These are phyloP conservation scores for Ulota crispa DNA, from an alignment of 225 moss, liverwort and hornwort species.

Conservation along the genomic window DNA sequence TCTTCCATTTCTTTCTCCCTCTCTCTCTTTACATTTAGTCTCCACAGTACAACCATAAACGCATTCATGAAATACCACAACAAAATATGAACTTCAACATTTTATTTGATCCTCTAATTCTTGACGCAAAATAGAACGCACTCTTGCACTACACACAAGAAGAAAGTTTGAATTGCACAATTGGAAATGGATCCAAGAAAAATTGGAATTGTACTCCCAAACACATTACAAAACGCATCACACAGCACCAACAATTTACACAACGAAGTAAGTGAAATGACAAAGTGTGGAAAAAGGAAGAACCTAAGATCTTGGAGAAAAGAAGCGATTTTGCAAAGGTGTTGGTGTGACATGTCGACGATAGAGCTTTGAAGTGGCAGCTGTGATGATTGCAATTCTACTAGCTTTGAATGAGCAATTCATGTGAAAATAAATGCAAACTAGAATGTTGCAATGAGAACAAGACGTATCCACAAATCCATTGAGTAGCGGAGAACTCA, in stretches of 20 bases:
- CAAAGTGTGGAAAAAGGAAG: not conserved
- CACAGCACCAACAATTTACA: not conserved
- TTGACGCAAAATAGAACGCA: not conserved
- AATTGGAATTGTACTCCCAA: not conserved
- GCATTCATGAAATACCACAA: not conserved
- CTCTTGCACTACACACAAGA: not conserved
- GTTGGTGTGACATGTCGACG: not conserved
- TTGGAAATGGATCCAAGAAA: not conserved
- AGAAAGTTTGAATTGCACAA: not conserved
- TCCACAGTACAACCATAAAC: not conserved
- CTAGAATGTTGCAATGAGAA: no score
- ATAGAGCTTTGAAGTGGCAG: not conserved
- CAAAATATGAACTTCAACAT: not conserved
- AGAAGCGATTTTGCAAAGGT: not conserved
- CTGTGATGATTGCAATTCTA: constrained; percentile 24
- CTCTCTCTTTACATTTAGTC: not conserved
- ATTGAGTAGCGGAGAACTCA: no score
- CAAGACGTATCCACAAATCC: no score
- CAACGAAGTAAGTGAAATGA: not conserved
- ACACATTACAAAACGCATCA: not conserved
- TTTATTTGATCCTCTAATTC: not conserved
- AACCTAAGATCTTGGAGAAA: constrained; percentile 21
- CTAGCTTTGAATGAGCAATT: no score
- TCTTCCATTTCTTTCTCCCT: not conserved
- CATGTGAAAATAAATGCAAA: no score